Evolutionary conservation across 2,329 filamentous ascomycete genomes (phyloP), one percentile per base, ranked within the genome.

Genomic region (Aspergillus ustus): DNA sequence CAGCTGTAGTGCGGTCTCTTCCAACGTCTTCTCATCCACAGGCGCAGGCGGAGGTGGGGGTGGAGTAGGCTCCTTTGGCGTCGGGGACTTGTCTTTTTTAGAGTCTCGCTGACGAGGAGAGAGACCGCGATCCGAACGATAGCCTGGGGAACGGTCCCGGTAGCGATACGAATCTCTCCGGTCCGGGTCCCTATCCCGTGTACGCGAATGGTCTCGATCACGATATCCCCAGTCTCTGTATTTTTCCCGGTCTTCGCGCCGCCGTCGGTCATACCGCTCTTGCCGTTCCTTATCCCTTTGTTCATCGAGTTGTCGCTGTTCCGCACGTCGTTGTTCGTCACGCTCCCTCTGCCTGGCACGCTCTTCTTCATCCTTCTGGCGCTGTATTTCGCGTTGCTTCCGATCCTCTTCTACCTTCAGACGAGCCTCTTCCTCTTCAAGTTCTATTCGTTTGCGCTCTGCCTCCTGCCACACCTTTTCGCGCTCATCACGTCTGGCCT

Each of bases 1-100:
- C 63, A 83, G 70, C 60, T 85, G 80, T 56, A 87, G 74, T 11
- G 85, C 85, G 43, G 82, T 78, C 63, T 84, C 81, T 67, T 87
- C 84, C 50, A 87, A 70, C 19, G 82, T 80, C 70, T 86, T 85
- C 61, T 86, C 83, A 60, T 81, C 79, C 52, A 84, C 79, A 9
- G 75, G 74, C 2, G 63, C 60, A 46, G 70, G 67, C 3, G 72
- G 60, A 13, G 66, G 61, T 11, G 69, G 65, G 3, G 72, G 68
- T n/a, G 70, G 70, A 2, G 73, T 73, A 4, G 73, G 70, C 31
- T 74, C 72, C 63, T 77, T 77, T 2, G 74, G 71, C 4, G 73
- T 69, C 34, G 67, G 62, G 15, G 74, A 71, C 50, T 69, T 74
- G 25, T 75, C 74, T 52, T 66, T 67, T 59, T 70, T 75, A 4